Evolutionary conservation across 2,329 filamentous ascomycete species (phyloP).

Genomic region (Botryotinia globosa): DNA sequence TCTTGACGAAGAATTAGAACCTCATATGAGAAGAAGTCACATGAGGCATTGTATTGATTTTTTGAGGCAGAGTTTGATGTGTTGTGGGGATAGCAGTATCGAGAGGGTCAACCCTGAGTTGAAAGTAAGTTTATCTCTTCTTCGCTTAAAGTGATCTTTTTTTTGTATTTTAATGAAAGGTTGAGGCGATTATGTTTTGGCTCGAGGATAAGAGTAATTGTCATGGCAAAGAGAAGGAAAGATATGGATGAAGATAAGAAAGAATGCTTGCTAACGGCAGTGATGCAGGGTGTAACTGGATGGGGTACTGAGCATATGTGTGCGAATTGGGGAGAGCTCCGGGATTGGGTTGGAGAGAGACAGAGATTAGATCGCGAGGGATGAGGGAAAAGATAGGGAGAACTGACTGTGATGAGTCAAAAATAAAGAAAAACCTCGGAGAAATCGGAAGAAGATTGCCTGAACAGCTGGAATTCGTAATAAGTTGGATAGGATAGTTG

Average conservation of each 20-base stretch:
- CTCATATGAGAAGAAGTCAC: slow-evolving; percentile 14
- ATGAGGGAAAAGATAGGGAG: background rate
- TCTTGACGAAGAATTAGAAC: background rate
- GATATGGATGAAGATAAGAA: background rate
- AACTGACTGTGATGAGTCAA: background rate
- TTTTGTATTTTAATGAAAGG: fast-evolving
- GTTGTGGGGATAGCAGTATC: slow-evolving; percentile 22
- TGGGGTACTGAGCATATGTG: slow-evolving; percentile 10
- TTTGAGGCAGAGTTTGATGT: slow-evolving; percentile 26
- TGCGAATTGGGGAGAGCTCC: slow-evolving; percentile 5
- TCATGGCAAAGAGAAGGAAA: background rate
- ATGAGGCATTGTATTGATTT: slow-evolving; percentile 25
- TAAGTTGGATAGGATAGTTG: background rate
- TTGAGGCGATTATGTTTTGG: no score
- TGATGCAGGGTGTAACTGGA: slow-evolving; percentile 1
- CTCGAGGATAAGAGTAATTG: background rate
- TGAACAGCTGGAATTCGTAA: background rate
- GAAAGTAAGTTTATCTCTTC: background rate
- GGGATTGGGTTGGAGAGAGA: slow-evolving; percentile 1
- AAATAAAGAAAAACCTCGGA: background rate
- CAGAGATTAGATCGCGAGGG: background rate
- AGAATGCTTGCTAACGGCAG: background rate
- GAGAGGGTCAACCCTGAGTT: slow-evolving; percentile 3
- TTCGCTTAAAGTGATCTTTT: fast-evolving
- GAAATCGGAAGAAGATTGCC: no score